phyloP scores from a whole-genome alignment of 2,329 filamentous ascomycete species.

The Epichloe festucae region DNA sequence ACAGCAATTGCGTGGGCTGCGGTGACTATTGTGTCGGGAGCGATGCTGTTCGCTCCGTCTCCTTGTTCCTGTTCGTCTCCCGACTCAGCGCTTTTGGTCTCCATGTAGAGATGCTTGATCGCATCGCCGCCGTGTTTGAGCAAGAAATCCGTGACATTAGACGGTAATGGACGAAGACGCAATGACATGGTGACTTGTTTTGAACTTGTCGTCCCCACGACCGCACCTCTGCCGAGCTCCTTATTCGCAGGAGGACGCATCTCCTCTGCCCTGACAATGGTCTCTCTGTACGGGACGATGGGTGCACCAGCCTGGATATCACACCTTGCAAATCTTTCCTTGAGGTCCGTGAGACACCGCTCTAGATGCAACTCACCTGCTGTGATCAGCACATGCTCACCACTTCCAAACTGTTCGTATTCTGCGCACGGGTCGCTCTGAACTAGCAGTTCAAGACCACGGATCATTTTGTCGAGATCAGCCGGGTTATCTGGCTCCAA shows the following conservation, averaged over 20 bases:
- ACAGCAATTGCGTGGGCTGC: conserved; percentile 52
- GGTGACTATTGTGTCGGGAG: conserved; percentile 43
- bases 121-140: conserved; percentile 62
- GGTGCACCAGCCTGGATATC: conserved; percentile 89
- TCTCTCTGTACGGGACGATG: conserved; percentile 92
- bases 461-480: conserved; percentile 90
- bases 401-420: conserved; percentile 84
- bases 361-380: conserved; percentile 92
- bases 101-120: conserved; percentile 67
- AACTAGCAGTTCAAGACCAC: conserved; percentile 72
- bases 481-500: conserved; percentile 85
- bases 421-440: conserved; percentile 93
- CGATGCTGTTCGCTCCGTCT: conserved; percentile 25
- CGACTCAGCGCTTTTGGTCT: conserved; percentile 35
- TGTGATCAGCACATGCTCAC: conserved; percentile 89
- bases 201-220: conserved; percentile 63
- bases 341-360: conserved; percentile 81
- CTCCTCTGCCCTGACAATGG: conserved; percentile 74
- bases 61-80: conserved; percentile 20
- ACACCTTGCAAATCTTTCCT: conserved; percentile 84
- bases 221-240: conserved; percentile 71
- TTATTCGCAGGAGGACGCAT: conserved; percentile 84
- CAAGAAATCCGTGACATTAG: conserved; percentile 71
- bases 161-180: conserved; percentile 65
- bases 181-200: conserved; percentile 73